phyloP scores from a whole-genome alignment of 345 rosid genomes.

The Theobroma cacao region DNA sequence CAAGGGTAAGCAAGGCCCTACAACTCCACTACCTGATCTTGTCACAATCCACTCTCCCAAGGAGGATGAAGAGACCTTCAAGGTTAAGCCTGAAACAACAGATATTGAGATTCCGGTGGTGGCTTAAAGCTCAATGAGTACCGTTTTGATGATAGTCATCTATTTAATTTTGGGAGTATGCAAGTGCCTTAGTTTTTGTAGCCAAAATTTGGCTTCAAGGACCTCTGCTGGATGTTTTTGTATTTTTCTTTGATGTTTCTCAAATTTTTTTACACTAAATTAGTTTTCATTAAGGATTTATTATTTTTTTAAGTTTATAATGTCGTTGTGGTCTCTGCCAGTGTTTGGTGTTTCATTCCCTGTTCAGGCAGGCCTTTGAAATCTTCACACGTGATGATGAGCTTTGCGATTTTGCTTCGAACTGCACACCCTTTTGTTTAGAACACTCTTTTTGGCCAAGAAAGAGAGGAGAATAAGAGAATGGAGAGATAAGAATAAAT shows the following conservation, averaged over 20 bases:
- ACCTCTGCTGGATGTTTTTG: neutral
- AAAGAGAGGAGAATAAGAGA: too few species aligned
- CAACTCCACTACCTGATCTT: conserved; percentile 71
- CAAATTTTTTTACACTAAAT: neutral
- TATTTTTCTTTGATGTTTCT: neutral
- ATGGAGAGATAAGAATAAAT: too few species aligned
- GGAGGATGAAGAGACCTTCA: conserved; percentile 49
- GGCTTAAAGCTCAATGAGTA: conserved; percentile 17
- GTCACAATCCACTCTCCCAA: conserved; percentile 80
- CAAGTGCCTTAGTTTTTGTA: neutral
- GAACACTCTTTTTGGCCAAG: too few species aligned
- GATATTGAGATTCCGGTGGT: conserved; percentile 41
- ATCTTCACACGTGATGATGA: too few species aligned
- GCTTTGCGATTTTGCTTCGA: too few species aligned
- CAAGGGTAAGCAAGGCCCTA: conserved; percentile 77
- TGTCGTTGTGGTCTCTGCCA: neutral
- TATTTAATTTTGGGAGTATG: neutral
- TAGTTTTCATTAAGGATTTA: neutral
- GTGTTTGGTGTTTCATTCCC: too few species aligned
- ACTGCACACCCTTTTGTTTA: too few species aligned
- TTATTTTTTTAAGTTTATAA: neutral
- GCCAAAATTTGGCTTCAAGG: neutral
- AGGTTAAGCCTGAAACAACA: conserved; percentile 19
- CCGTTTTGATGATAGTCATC: neutral
- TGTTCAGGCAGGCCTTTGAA: too few species aligned